Conservation (phyloP, 768 basidiomycete species). For the Leccinum arenicola region DNA sequence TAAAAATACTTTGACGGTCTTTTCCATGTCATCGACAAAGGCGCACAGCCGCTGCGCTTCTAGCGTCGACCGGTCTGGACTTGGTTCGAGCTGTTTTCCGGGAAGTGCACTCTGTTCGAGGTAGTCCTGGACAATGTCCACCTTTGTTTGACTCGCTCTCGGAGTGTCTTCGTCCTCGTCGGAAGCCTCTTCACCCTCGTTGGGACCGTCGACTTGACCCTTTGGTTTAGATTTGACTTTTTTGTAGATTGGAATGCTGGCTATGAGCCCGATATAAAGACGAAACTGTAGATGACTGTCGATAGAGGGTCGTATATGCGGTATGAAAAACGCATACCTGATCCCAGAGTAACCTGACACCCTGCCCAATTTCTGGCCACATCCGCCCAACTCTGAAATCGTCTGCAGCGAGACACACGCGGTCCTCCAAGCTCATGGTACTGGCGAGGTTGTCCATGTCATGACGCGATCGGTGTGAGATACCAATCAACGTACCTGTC, state of each 20-base stretch:
- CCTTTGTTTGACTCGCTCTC: slow-evolving; percentile 18
- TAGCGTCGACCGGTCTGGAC: slow-evolving; percentile 7
- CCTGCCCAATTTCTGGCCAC: slow-evolving; percentile 30
- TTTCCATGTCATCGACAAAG: slow-evolving; percentile 64
- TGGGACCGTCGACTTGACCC: slow-evolving; percentile 27
- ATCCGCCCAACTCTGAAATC: slow-evolving; percentile 31
- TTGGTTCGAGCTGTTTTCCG: slow-evolving; percentile 29
- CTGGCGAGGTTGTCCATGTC: not conserved
- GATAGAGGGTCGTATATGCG: not conserved
- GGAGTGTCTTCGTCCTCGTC: slow-evolving; percentile 28
- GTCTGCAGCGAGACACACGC: slow-evolving; percentile 28
- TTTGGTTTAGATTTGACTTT: slow-evolving; percentile 21
- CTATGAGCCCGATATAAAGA: slow-evolving; percentile 29
- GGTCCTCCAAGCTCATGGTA: slow-evolving; percentile 15
- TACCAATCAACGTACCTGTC: slow-evolving; percentile 26
- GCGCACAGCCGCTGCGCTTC: slow-evolving; percentile 32
- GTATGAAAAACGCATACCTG: slow-evolving; percentile 17
- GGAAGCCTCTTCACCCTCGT: slow-evolving; percentile 31
- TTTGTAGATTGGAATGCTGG: slow-evolving; percentile 31
- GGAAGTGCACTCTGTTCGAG: slow-evolving; percentile 29
- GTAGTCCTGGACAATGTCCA: slow-evolving; percentile 25
- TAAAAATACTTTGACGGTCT: slow-evolving; percentile 60
- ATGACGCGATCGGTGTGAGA: not conserved
- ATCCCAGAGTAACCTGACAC: slow-evolving; percentile 31
- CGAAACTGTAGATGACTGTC: slow-evolving; percentile 25